Percentiles rank a stretch among this genome's conserved stretches.
Conservation (phyloP, 768 basidiomycete species). For the Hygrocybe coccinea region DNA sequence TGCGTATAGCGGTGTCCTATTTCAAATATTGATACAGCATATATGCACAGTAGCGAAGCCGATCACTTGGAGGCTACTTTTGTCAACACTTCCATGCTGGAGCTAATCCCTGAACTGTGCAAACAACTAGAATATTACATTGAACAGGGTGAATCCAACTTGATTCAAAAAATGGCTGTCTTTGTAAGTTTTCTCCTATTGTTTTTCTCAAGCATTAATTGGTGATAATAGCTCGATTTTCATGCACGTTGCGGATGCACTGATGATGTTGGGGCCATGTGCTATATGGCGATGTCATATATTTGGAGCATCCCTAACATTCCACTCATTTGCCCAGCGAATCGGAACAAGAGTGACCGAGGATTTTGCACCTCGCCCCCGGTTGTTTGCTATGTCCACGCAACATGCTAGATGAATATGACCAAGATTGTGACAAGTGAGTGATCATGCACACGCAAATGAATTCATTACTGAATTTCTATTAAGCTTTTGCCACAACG, state of each 20-base stretch:
- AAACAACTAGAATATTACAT: background rate
- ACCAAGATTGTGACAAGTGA: background rate
- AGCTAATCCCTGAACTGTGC: background rate
- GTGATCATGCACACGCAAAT: no score
- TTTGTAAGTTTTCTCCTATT: background rate
- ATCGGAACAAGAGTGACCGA: constrained; percentile 2
- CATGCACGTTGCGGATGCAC: background rate
- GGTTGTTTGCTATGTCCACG: background rate
- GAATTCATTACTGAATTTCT: background rate
- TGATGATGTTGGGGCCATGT: background rate
- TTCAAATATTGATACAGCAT: background rate
- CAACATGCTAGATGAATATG: background rate
- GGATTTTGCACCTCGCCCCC: background rate
- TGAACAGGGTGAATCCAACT: background rate
- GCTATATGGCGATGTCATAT: background rate
- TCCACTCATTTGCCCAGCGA: background rate
- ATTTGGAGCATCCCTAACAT: background rate
- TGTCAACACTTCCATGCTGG: background rate
- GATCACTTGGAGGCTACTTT: background rate
- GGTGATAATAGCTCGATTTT: background rate
- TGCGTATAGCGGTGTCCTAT: background rate
- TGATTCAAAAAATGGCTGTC: background rate
- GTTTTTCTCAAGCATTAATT: background rate
- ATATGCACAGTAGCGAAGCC: background rate
- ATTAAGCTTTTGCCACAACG: background rate